A percentile compares a stretch with the other conserved stretches of the same genome.
Evolutionary conservation across 352 stramenopile species (phyloP).

Genomic region (Phytophthora pini): DNA sequence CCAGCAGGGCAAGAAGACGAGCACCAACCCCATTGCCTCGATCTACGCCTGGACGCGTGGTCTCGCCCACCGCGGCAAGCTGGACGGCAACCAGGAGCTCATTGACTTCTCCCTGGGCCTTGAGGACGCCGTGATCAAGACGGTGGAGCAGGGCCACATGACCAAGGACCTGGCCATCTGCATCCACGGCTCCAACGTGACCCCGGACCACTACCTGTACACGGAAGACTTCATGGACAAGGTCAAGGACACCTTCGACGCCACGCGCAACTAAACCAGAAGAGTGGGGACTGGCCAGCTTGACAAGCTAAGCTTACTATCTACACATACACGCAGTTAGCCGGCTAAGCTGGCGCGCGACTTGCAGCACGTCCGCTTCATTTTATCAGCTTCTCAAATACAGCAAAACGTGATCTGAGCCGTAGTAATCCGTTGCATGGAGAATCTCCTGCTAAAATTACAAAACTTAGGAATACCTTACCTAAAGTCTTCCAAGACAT

Average conservation of each 20-base stretch:
- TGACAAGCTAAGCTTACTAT: constrained; percentile 37
- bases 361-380: constrained; percentile 10
- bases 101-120: constrained; percentile 63
- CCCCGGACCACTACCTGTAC: constrained; percentile 57
- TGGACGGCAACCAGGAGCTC: constrained; percentile 82
- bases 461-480: background rate
- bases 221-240: constrained; percentile 89
- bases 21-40: constrained; percentile 80
- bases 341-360: constrained; percentile 13
- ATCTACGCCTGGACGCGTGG: constrained; percentile 87
- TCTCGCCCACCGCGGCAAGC: constrained; percentile 70
- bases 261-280: constrained; percentile 48
- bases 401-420: constrained; percentile 13
- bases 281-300: constrained; percentile 1
- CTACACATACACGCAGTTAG: constrained; percentile 34
- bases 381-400: constrained; percentile 41
- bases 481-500: constrained; percentile 10
- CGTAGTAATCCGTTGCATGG: background rate
- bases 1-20: constrained; percentile 83
- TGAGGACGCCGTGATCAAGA: constrained; percentile 76
- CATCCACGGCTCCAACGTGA: constrained; percentile 68
- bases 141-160: constrained; percentile 80
- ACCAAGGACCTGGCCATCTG: constrained; percentile 87
- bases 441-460: constrained; percentile 14
- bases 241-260: constrained; percentile 81